Evolutionary conservation across 257 asterid species (phyloP).

Genomic region (Fraxinus quadrangulata): DNA sequence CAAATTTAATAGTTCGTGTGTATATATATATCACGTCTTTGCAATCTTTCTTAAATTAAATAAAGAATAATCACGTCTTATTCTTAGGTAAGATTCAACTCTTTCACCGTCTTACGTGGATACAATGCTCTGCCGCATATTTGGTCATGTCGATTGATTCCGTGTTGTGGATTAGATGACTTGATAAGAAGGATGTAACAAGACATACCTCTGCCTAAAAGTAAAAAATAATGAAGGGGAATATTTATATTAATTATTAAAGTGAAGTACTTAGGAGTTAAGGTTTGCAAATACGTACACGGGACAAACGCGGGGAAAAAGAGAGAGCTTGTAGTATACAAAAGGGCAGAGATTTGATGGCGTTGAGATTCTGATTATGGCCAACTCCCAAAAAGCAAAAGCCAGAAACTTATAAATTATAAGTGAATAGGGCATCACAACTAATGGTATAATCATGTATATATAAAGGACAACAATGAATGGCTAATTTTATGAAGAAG

Average conservation of each 20-base stretch:
- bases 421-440: slow-evolving; percentile 32
- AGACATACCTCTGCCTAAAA: neutral
- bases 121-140: too few relatives aligned
- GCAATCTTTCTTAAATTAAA: too few relatives aligned
- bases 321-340: slow-evolving; percentile 46
- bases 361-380: slow-evolving; percentile 57
- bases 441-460: slow-evolving; percentile 6
- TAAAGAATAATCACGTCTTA: too few relatives aligned
- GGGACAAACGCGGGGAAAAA: slow-evolving; percentile 35
- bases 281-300: slow-evolving; percentile 37
- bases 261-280: slow-evolving; percentile 55
- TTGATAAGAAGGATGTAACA: neutral
- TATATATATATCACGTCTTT: too few relatives aligned
- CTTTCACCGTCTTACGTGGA: too few relatives aligned
- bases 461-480: slow-evolving; percentile 12
- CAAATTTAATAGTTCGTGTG: too few relatives aligned
- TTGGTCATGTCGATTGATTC: too few relatives aligned
- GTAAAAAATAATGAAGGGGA: neutral
- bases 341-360: slow-evolving; percentile 34
- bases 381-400: slow-evolving; percentile 38
- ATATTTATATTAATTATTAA: neutral
- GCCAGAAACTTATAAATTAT: slow-evolving; percentile 24
- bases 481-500: slow-evolving; percentile 9
- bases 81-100: too few relatives aligned
- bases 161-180: neutral